Percentiles rank a stretch among this genome's conserved stretches.
phyloP scores from a whole-genome alignment of 495 filamentous ascomycete genomes.

The Penicillium ucsense region DNA sequence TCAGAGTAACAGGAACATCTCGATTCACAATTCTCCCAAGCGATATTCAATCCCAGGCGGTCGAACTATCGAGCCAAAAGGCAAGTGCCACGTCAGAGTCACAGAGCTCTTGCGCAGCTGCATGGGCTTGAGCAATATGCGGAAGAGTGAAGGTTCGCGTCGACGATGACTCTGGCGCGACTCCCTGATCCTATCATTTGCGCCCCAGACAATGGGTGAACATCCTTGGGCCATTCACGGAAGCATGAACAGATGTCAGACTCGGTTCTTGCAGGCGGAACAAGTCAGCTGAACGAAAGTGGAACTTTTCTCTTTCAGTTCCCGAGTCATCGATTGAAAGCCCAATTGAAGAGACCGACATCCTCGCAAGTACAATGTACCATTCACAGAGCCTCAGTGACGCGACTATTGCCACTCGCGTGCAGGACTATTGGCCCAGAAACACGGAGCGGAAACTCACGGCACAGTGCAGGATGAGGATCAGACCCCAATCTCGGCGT shows the following conservation, averaged over 20 bases:
- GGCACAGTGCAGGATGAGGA: constrained; percentile 15
- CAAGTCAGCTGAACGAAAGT: constrained; percentile 41
- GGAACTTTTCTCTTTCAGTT: constrained; percentile 13
- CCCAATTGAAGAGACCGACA: constrained; percentile 19
- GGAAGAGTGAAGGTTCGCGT: constrained; percentile 34
- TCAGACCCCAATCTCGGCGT: constrained; percentile 11
- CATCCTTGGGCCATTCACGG: constrained; percentile 34
- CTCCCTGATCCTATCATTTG: constrained; percentile 30
- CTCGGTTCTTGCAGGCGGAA: constrained; percentile 36
- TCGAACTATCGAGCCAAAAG: constrained; percentile 26
- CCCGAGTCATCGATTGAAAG: constrained; percentile 8
- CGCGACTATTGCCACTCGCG: constrained; percentile 17
- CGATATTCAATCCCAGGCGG: constrained; percentile 21
- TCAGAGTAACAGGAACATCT: constrained; percentile 13
- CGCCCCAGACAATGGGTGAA: constrained; percentile 19
- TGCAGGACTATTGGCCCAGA: constrained; percentile 18
- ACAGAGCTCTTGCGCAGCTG: constrained; percentile 38
- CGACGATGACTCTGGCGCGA: constrained; percentile 27
- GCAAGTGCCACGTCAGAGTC: constrained; percentile 41
- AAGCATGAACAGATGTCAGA: constrained; percentile 35
- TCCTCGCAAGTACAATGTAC: constrained; percentile 18
- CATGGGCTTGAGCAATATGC: constrained; percentile 33
- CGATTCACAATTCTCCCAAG: constrained; percentile 17
- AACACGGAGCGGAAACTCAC: constrained; percentile 15
- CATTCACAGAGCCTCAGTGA: constrained; percentile 27